Conservation (phyloP, 306 rosid genomes). For the Vicia faba region DNA sequence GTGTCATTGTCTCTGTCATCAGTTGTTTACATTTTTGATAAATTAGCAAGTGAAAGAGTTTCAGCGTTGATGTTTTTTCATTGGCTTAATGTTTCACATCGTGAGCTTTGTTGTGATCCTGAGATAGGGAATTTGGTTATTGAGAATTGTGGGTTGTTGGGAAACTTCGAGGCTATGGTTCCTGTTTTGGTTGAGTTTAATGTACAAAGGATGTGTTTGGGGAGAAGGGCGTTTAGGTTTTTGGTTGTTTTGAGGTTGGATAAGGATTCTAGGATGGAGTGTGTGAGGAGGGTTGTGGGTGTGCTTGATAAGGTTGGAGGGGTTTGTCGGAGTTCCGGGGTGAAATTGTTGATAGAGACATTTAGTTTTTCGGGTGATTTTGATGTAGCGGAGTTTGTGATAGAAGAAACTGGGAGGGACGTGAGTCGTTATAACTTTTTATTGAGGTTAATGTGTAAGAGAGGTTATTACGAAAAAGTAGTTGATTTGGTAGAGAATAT, state of each 20-base stretch:
- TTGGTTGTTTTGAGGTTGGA: conserved; percentile 41
- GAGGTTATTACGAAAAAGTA: conserved; percentile 54
- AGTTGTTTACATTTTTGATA: conserved; percentile 43
- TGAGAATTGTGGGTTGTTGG: conserved; percentile 66
- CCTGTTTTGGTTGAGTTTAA: conserved; percentile 47
- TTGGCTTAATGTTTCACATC: conserved; percentile 52
- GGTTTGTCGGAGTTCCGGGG: conserved; percentile 53
- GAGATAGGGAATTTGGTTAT: conserved; percentile 55
- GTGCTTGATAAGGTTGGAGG: conserved; percentile 69
- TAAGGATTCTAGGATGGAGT: conserved; percentile 39
- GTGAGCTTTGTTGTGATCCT: conserved; percentile 40
- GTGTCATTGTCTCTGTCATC: conserved; percentile 45
- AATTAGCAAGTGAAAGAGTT: conserved; percentile 44
- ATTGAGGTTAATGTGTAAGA: conserved; percentile 52
- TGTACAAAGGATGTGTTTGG: conserved; percentile 29
- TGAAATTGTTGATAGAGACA: conserved; percentile 62
- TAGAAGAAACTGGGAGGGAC: conserved; percentile 46
- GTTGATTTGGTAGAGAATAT: conserved; percentile 51
- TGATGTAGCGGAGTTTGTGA: conserved; percentile 54
- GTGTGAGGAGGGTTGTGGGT: conserved; percentile 43
- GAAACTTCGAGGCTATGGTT: conserved; percentile 59
- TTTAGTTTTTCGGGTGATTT: conserved; percentile 48
- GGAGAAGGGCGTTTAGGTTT: conserved; percentile 59
- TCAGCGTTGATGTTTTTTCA: conserved; percentile 59
- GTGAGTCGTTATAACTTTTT: conserved; percentile 53